phyloP scores from a whole-genome alignment of 2,329 filamentous ascomycete genomes.

The Phaeophleospora eucalypticola region DNA sequence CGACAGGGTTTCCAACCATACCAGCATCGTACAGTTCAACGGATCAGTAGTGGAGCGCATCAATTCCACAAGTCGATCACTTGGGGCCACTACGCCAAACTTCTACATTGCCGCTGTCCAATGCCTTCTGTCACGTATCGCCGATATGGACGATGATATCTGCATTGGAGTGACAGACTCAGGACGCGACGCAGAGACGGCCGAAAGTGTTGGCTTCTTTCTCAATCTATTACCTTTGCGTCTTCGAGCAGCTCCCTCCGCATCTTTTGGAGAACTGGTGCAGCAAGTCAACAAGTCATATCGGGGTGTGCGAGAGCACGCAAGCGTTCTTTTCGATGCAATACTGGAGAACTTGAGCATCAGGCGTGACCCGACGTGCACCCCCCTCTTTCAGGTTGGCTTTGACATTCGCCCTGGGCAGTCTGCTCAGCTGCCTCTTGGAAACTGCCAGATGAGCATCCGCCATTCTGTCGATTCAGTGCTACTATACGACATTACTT shows the following conservation, averaged over 20 bases:
- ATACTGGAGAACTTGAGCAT: conserved; percentile 32
- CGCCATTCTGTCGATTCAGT: conserved; percentile 7
- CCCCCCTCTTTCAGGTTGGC: conserved; percentile 37
- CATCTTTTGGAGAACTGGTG: conserved; percentile 8
- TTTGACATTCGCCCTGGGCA: conserved; percentile 28
- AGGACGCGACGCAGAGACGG: conserved; percentile 29
- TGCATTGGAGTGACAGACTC: conserved; percentile 43
- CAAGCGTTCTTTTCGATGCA: conserved; percentile 31
- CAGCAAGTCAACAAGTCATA: conserved; percentile 11
- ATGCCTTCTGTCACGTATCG: conserved; percentile 28
- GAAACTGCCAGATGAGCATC: conserved; percentile 12
- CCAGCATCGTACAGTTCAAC: conserved; percentile 1
- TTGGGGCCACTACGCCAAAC: conserved; percentile 27
- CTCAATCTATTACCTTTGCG: conserved; percentile 40
- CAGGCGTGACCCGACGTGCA: conserved; percentile 22
- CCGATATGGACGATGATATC: conserved; percentile 31
- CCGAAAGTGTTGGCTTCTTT: conserved; percentile 36
- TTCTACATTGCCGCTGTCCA: conserved; percentile 36
- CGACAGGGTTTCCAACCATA: conserved; percentile 8
- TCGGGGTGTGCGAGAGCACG: conserved; percentile 25
- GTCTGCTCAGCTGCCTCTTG: conserved; percentile 10
- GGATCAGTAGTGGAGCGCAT: conserved; percentile 8
- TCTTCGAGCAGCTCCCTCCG: conserved; percentile 12
- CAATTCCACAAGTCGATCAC: conserved; percentile 7
- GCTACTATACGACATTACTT: conserved; percentile 14